These are phyloP conservation scores for Suhomyces sp. DNA, from an alignment of 805 yeast species.

Conservation along the genomic window DNA sequence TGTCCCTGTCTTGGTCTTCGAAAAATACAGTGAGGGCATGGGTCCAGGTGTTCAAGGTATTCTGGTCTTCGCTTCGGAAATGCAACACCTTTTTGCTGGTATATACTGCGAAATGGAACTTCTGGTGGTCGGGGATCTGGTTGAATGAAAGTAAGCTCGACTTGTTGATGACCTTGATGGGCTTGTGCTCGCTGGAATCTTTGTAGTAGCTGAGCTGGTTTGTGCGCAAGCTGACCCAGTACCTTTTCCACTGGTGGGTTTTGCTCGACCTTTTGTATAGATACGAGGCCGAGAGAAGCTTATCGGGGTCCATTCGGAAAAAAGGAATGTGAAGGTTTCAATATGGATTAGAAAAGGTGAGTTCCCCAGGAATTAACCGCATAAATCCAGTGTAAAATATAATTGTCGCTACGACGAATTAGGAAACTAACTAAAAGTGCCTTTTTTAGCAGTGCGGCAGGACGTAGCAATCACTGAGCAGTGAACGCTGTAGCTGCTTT, in stretches of 20 bases:
- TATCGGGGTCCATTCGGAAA: constrained; percentile 10
- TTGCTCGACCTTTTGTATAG: constrained; percentile 29
- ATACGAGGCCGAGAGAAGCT: constrained; percentile 22
- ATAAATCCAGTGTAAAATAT: not conserved
- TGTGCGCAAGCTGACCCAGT: constrained; percentile 39
- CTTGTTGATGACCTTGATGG: constrained; percentile 29
- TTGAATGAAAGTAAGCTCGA: constrained; percentile 18
- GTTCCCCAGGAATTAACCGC: not conserved
- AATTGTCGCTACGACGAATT: not conserved
- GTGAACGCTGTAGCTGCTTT: not conserved
- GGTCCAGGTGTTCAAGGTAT: constrained; percentile 16
- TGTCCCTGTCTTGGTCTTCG: constrained; percentile 1
- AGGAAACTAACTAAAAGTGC: not conserved
- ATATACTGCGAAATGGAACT: constrained; percentile 21
- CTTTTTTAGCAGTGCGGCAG: not conserved
- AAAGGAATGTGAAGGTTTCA: not conserved
- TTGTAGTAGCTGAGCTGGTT: constrained; percentile 40
- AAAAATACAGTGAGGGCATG: constrained; percentile 7
- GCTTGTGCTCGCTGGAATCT: constrained; percentile 36
- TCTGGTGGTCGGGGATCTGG: constrained; percentile 12
- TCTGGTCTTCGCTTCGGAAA: constrained; percentile 12
- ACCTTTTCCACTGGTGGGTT: constrained; percentile 36
- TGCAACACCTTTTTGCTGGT: constrained; percentile 21
- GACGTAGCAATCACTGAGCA: not conserved
- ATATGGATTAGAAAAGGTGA: not conserved